Evolutionary conservation across 179 eudicot genomes (phyloP).

Genomic region (Camellia oleifera): DNA sequence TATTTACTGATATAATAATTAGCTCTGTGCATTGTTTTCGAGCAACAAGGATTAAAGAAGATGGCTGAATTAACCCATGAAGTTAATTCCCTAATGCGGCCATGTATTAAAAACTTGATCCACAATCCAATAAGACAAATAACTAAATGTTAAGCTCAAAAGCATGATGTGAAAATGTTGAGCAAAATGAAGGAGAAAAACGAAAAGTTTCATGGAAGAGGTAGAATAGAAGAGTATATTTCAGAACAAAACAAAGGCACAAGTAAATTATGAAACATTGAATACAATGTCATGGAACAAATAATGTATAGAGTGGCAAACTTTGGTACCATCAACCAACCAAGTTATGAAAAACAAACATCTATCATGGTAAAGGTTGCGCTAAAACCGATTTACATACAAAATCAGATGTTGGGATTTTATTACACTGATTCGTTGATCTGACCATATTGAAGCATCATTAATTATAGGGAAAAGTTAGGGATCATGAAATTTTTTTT

Average conservation of each 20-base stretch:
- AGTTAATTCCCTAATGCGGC: too few species aligned
- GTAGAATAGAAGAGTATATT: background rate
- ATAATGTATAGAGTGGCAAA: background rate
- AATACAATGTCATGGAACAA: background rate
- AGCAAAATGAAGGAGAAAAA: background rate
- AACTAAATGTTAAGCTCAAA: background rate
- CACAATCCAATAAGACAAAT: background rate
- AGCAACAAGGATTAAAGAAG: too few species aligned
- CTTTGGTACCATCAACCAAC: background rate
- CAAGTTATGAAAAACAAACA: background rate
- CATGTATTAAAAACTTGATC: background rate
- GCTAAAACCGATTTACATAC: background rate
- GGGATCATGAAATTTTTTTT: too few species aligned
- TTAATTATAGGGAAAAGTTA: background rate
- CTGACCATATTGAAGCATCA: slow-evolving; percentile 4
- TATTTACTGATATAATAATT: too few species aligned
- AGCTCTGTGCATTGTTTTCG: too few species aligned
- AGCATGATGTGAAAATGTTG: background rate
- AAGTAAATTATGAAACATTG: background rate
- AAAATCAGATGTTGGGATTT: background rate
- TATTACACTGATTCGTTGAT: background rate
- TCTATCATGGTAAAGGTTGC: background rate
- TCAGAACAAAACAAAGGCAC: background rate
- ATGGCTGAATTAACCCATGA: too few species aligned
- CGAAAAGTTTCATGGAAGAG: background rate